Percentiles rank a stretch among this genome's conserved stretches.
These are phyloP conservation scores for Heritiera littoralis DNA, from an alignment of 345 rosid genomes.

Conservation along the genomic window DNA sequence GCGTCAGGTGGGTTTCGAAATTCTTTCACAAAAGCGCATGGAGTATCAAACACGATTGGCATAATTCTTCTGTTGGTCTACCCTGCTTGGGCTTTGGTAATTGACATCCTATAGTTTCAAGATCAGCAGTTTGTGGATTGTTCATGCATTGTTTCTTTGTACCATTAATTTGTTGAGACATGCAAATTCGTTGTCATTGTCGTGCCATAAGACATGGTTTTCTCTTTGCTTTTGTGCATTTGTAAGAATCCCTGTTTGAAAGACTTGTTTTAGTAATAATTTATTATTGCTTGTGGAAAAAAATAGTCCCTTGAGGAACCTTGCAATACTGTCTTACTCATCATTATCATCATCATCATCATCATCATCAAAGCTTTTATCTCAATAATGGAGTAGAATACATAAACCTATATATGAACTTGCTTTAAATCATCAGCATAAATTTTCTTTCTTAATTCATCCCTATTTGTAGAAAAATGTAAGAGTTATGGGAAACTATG, in stretches of 20 bases:
- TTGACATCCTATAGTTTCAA: conserved; percentile 31
- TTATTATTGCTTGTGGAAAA: neutral
- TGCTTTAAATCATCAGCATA: no score
- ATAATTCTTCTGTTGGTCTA: conserved; percentile 63
- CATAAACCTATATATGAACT: no score
- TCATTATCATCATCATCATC: no score
- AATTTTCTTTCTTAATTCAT: no score
- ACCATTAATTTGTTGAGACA: neutral
- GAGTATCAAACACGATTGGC: conserved; percentile 81
- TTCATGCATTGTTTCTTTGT: conserved; percentile 1
- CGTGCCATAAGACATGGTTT: conserved; percentile 14
- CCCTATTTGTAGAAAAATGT: no score
- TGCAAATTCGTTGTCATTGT: conserved; percentile 7
- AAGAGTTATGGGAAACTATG: neutral
- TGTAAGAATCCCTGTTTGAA: neutral
- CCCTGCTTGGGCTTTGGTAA: conserved; percentile 69
- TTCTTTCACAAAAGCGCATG: conserved; percentile 70
- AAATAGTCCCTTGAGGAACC: neutral
- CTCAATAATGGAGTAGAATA: no score
- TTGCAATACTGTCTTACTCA: no score
- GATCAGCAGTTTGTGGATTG: conserved; percentile 4
- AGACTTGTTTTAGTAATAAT: neutral
- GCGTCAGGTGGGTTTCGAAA: conserved; percentile 88
- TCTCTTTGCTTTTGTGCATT: conserved; percentile 1
- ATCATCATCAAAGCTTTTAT: no score